Conservation (phyloP, 306 rosid genomes). For the Psophocarpus tetragonolobus region DNA sequence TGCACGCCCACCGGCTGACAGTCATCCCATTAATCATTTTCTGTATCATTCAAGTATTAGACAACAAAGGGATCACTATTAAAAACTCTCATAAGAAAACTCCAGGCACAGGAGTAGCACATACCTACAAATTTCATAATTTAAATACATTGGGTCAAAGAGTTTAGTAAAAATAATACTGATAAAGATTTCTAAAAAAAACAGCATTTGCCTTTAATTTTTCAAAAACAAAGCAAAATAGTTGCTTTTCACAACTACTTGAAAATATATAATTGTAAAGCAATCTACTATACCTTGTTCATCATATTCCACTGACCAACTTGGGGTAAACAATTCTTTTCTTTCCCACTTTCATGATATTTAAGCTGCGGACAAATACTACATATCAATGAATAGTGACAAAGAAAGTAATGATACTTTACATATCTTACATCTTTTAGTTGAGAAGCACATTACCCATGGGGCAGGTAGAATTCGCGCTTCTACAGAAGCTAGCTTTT, state of each 20-base stretch:
- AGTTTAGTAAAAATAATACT: background rate
- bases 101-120: background rate
- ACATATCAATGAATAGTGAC: conserved; percentile 1
- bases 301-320: conserved; percentile 99
- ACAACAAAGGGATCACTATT: background rate
- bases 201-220: background rate
- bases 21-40: conserved; percentile 99
- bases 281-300: conserved; percentile 74
- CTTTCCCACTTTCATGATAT: conserved; percentile 93
- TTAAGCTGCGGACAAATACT: conserved; percentile 64
- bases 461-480: conserved; percentile 99
- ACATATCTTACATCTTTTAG: background rate
- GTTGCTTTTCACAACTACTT: background rate
- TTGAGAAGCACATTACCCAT: conserved; percentile 67
- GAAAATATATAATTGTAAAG: background rate
- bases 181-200: background rate
- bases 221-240: background rate
- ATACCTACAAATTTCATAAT: background rate
- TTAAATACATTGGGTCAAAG: conserved; percentile 8
- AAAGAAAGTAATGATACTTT: background rate
- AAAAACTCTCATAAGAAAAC: background rate
- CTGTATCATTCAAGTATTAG: conserved; percentile 48
- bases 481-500: conserved; percentile 87
- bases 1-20: conserved; percentile 95
- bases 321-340: conserved; percentile 95